Evolutionary conservation across 345 rosid species (phyloP).

Genomic region (Theobroma cacao): DNA sequence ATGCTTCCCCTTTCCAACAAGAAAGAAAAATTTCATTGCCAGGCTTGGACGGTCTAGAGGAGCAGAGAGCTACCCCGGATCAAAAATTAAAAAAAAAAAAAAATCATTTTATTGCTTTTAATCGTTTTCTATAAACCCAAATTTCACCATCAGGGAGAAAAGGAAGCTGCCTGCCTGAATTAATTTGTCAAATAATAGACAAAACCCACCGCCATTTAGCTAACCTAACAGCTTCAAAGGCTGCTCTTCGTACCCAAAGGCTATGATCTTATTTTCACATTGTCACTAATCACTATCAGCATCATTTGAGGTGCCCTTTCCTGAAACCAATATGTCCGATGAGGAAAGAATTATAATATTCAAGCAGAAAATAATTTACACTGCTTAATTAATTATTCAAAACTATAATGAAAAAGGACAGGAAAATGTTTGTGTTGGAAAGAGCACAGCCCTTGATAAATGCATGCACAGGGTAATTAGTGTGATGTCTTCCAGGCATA

Average conservation of each 20-base stretch:
- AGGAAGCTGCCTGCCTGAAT: background rate
- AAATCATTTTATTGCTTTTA: background rate
- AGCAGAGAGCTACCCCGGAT: background rate
- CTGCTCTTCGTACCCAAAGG: background rate
- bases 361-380: too few relatives aligned
- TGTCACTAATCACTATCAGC: too few relatives aligned
- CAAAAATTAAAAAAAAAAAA: background rate
- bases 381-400: background rate
- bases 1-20: background rate
- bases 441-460: background rate
- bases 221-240: too few relatives aligned
- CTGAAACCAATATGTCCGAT: background rate
- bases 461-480: background rate
- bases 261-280: background rate
- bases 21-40: background rate
- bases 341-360: slow-evolving; percentile 20
- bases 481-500: background rate
- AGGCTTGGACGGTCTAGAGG: background rate
- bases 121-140: background rate
- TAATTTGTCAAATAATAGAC: background rate
- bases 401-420: background rate
- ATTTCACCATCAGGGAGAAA: background rate
- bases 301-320: too few relatives aligned
- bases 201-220: background rate
- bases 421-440: background rate